Conservation (phyloP, 2,329 filamentous ascomycete species). For the Xylariaceae sp. region DNA sequence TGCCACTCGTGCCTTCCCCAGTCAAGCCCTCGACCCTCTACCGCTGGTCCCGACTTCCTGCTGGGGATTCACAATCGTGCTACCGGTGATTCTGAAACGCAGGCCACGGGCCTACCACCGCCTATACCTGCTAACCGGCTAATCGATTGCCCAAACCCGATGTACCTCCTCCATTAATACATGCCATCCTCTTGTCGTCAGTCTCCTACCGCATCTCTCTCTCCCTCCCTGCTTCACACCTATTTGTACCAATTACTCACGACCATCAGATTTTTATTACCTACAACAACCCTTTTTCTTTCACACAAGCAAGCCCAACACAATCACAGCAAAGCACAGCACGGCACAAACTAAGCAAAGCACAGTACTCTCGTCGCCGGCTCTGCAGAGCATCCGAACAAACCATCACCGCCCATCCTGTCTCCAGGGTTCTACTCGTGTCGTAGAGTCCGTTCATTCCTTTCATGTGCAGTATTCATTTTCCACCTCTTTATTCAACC, state of each 20-base stretch:
- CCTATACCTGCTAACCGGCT: neutral
- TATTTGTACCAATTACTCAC: constrained; percentile 3
- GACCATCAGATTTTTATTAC: neutral
- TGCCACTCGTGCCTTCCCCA: neutral
- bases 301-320: neutral
- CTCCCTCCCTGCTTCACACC: constrained; percentile 1
- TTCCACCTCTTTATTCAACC: neutral
- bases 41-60: constrained; percentile 11
- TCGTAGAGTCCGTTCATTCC: constrained; percentile 6
- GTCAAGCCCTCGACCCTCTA: neutral
- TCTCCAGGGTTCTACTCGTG: neutral
- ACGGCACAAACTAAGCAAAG: neutral
- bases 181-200: neutral
- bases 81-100: constrained; percentile 4
- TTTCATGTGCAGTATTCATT: neutral
- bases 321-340: neutral
- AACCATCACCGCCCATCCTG: neutral
- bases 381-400: neutral
- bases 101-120: neutral
- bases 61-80: constrained; percentile 1
- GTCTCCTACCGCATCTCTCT: neutral
- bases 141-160: neutral
- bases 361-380: neutral
- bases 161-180: neutral
- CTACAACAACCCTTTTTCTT: neutral